Evolutionary conservation across 257 asterid genomes (phyloP), one percentile per base, ranked within the genome.

Genomic region (Phtheirospermum japonicum): DNA sequence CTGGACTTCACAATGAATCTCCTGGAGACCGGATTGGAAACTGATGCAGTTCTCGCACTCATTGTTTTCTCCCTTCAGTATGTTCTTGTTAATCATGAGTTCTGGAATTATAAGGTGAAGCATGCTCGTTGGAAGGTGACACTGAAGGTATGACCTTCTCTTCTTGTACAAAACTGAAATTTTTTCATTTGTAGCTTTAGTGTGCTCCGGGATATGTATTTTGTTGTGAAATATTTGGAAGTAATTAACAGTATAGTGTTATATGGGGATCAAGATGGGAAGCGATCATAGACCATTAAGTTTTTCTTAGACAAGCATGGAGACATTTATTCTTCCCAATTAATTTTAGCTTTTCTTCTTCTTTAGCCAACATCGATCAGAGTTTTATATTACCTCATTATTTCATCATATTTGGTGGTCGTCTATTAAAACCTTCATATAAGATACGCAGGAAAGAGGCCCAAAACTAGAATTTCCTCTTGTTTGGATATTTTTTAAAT

Each of bases 111-210:
- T 65, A 86, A 72, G 83, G 79, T 75, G 76, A 92, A 83, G 80
- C 83, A 79, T 77, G 78, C 90, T 73, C 96, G 96, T 48, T 92
- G 97, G 97, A 83, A 79, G 75, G 96, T 92, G 76, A 82, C 95
- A 20, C 71, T 76, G 52, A 89, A 92, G 99, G 98, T 92, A 88
- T 40, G 39, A 13, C 57, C 54, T 67, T 54, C 62, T 53, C 40
- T 39, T 40, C 55, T 31, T n/a, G 13, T 61, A 52, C 17, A n/a
- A 16, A 45, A 14, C 4, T 65, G 71, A 53, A 61, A 42, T 59
- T 68, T 64, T 40, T 55, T 59, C 16, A 20, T 34, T 39, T 17
- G 23, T 34, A 16, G 9, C 10, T 39, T 59, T 53, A 40, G 4
- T 16, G 12, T 31, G 54, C 53, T 34, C 30, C 40, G 57, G 14